phyloP scores from a whole-genome alignment of 2,329 filamentous ascomycete species.

The Colletotrichum plurivorum region DNA sequence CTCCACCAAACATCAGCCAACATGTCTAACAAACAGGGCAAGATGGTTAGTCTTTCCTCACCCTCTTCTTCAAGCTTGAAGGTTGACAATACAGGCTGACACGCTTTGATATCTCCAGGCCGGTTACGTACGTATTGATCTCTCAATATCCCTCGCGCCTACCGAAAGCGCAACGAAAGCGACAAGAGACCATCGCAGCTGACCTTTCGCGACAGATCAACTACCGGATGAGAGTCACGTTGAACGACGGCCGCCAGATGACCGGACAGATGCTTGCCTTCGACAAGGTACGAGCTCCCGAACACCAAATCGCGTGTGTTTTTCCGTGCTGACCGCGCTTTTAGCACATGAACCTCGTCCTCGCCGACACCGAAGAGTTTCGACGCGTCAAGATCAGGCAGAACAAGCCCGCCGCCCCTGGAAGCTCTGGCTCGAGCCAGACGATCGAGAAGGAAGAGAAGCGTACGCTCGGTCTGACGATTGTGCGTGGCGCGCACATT shows the following conservation, averaged over 20 bases:
- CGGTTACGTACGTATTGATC: conserved; percentile 74
- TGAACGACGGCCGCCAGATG: conserved; percentile 96
- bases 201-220: conserved; percentile 80
- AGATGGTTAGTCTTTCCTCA: conserved; percentile 85
- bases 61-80: conserved; percentile 57
- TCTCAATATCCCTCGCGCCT: background rate
- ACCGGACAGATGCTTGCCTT: conserved; percentile 98
- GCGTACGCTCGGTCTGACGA: conserved; percentile 94
- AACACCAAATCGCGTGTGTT: conserved; percentile 22
- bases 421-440: conserved; percentile 72
- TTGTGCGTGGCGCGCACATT: conserved; percentile 94
- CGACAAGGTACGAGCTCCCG: conserved; percentile 80
- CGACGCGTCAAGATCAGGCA: conserved; percentile 90
- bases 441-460: conserved; percentile 95
- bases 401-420: conserved; percentile 77
- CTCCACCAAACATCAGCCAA: conserved; percentile 56
- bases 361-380: conserved; percentile 98
- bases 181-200: background rate
- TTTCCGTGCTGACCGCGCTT: conserved; percentile 19
- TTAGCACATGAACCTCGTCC: conserved; percentile 98
- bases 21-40: conserved; percentile 95
- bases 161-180: background rate
- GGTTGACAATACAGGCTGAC: conserved; percentile 74
- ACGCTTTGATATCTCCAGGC: conserved; percentile 67
- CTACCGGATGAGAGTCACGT: conserved; percentile 97